phyloP scores from a whole-genome alignment of 129 eudicot species.

The Solidago caesia region DNA sequence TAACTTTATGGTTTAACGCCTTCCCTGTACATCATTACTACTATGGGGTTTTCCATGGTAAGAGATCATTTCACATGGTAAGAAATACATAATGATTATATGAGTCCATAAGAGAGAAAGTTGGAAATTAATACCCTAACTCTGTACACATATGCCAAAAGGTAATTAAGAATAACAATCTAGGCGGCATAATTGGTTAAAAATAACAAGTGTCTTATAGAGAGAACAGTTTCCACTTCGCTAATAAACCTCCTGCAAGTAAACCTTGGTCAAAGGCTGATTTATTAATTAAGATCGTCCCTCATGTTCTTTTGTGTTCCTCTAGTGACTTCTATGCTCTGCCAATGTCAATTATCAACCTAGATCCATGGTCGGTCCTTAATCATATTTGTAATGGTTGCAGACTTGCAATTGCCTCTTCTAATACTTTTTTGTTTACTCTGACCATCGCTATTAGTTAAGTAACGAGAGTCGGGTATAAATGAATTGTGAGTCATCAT shows the following conservation, averaged over 20 bases:
- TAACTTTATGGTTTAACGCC: constrained; percentile 3
- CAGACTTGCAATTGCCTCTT: neutral
- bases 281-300: neutral
- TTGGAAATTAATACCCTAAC: constrained; percentile 2
- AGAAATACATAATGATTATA: constrained; percentile 8
- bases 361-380: neutral
- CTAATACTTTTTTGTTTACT: neutral
- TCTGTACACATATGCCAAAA: constrained; percentile 3
- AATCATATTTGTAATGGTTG: neutral
- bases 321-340: neutral
- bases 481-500: neutral
- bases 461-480: neutral
- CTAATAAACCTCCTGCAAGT: constrained; percentile 5
- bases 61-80: constrained; percentile 12
- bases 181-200: constrained; percentile 11
- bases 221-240: constrained; percentile 7
- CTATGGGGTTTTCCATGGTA: neutral
- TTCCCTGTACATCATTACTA: neutral
- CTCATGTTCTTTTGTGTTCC: neutral
- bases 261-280: constrained; percentile 9
- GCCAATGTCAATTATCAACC: neutral
- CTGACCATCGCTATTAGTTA: neutral
- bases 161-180: neutral
- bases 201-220: neutral
- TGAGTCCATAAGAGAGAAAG: constrained; percentile 7